Conservation (phyloP, 345 rosid genomes). For the Melaleuca quinquenervia region DNA sequence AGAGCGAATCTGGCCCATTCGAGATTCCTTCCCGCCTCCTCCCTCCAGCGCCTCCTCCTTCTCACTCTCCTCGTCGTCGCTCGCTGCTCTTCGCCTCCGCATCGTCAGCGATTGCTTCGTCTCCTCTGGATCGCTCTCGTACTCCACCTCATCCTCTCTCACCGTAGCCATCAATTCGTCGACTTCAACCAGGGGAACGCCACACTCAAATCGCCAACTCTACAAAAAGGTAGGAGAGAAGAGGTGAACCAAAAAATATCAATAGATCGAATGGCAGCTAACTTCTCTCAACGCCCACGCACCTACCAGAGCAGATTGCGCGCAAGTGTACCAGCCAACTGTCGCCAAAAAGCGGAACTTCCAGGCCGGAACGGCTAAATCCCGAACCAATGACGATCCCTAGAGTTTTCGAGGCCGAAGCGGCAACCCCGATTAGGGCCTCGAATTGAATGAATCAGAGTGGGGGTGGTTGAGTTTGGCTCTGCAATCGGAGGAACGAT, state of each 20-base stretch:
- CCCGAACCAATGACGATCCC: background rate
- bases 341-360: background rate
- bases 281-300: background rate
- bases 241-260: background rate
- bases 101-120: slow-evolving; percentile 49
- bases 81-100: slow-evolving; percentile 74
- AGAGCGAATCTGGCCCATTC: slow-evolving; percentile 32
- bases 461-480: background rate
- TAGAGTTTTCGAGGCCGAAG: background rate
- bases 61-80: slow-evolving; percentile 79
- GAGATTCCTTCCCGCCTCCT: slow-evolving; percentile 9
- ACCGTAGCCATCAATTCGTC: slow-evolving; percentile 30
- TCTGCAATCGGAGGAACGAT: background rate
- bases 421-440: background rate
- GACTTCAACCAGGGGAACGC: background rate
- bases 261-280: background rate
- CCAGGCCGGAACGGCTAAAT: background rate
- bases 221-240: background rate
- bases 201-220: background rate
- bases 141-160: slow-evolving; percentile 46
- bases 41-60: slow-evolving; percentile 11
- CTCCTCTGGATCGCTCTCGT: slow-evolving; percentile 93
- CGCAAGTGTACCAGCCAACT: background rate
- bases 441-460: background rate
- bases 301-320: background rate